Percentiles rank a stretch among this genome's conserved stretches.
Conservation (phyloP, 495 filamentous ascomycete species). For the Lophium mytilinum region DNA sequence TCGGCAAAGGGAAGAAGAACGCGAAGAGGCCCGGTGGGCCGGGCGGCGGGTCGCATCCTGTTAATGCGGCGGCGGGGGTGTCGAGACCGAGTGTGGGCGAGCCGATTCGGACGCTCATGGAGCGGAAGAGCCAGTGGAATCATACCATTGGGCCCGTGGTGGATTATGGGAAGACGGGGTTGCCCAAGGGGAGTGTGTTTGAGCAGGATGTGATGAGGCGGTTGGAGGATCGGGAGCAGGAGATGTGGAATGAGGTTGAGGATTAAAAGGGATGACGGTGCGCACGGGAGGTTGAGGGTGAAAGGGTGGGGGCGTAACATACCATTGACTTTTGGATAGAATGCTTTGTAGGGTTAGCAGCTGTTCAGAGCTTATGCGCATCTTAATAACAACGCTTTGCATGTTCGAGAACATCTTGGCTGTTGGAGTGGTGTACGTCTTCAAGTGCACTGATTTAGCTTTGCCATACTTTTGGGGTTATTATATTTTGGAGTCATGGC, state of each 20-base stretch:
- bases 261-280: background rate
- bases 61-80: slow-evolving; percentile 45
- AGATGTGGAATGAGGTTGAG: slow-evolving; percentile 33
- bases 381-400: no score
- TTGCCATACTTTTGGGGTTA: no score
- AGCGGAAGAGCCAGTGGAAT: slow-evolving; percentile 76
- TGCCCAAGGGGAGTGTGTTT: slow-evolving; percentile 61
- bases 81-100: slow-evolving; percentile 84
- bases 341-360: no score
- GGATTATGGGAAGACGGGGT: slow-evolving; percentile 56
- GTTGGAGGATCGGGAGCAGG: slow-evolving; percentile 60
- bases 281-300: no score
- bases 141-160: slow-evolving; percentile 83
- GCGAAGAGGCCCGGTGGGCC: slow-evolving; percentile 65
- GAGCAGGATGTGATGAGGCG: slow-evolving; percentile 46
- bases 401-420: no score
- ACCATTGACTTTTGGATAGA: no score
- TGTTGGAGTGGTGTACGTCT: no score
- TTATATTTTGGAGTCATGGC: no score
- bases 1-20: slow-evolving; percentile 86
- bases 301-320: no score
- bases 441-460: no score
- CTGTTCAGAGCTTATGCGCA: no score
- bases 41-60: slow-evolving; percentile 46
- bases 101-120: slow-evolving; percentile 81